phyloP scores from a whole-genome alignment of 352 stramenopile species.

The Phytopythium aichiense region DNA sequence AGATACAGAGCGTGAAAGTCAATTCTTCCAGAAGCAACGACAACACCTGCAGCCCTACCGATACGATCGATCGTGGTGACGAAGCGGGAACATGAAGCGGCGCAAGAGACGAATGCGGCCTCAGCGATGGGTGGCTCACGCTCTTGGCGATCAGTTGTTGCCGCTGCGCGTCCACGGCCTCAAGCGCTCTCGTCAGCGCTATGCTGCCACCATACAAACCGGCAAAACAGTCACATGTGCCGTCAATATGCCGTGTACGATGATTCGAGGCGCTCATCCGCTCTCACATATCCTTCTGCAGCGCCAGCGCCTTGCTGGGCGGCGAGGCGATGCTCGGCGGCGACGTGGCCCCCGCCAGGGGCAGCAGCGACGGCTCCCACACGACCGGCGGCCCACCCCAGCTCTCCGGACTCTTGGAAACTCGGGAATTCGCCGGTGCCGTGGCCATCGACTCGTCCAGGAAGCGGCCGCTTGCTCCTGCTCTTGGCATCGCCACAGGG shows the following conservation, averaged over 20 bases:
- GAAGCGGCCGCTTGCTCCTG: neutral
- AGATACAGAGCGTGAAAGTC: neutral
- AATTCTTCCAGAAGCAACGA: constrained; percentile 1
- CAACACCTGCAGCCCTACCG: neutral
- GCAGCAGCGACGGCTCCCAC: constrained; percentile 22
- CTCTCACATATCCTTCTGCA: constrained; percentile 16
- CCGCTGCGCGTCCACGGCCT: constrained; percentile 32
- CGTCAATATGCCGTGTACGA: neutral
- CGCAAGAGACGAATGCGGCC: constrained; percentile 9
- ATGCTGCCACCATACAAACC: constrained; percentile 13
- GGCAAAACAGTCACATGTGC: neutral
- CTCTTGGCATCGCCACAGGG: neutral
- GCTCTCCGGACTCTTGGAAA: neutral
- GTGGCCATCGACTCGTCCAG: neutral
- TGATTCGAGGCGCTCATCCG: no score
- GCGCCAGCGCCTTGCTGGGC: constrained; percentile 9
- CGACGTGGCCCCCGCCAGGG: neutral
- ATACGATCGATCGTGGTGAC: neutral
- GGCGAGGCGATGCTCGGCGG: constrained; percentile 9
- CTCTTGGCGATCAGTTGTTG: constrained; percentile 26
- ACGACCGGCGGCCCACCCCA: constrained; percentile 8
- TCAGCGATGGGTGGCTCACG: constrained; percentile 14
- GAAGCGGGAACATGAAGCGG: neutral
- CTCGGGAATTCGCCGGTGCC: neutral
- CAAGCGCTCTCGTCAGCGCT: constrained; percentile 27